Evolutionary conservation across 139 green algal genomes (phyloP).

Genomic region (Prasinococcaceae sp.): DNA sequence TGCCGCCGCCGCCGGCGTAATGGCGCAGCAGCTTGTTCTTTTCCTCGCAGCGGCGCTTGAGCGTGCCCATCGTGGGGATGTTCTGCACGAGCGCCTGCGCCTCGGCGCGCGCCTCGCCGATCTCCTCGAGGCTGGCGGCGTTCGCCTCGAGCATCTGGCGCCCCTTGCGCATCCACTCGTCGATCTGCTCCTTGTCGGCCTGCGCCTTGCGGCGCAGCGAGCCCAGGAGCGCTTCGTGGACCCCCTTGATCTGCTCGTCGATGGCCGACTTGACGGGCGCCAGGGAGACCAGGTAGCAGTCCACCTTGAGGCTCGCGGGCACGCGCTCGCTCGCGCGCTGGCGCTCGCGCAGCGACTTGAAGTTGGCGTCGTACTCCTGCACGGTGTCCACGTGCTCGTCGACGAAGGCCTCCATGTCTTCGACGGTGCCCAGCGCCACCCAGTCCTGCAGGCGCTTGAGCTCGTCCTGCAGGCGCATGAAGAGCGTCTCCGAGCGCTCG

Average conservation of each 20-base stretch:
- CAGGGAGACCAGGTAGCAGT: slow-evolving; percentile 36
- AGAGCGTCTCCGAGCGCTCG: slow-evolving; percentile 40
- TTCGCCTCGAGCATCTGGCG: slow-evolving; percentile 29
- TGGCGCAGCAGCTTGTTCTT: slow-evolving; percentile 54
- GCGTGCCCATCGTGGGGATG: slow-evolving; percentile 7
- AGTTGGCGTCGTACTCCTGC: slow-evolving; percentile 53
- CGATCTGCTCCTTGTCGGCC: slow-evolving; percentile 42
- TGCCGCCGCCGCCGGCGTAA: slow-evolving; percentile 20
- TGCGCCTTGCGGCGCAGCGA: slow-evolving; percentile 42
- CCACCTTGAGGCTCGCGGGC: slow-evolving; percentile 41
- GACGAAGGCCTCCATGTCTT: slow-evolving; percentile 56
- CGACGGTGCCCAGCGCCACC: slow-evolving; percentile 43
- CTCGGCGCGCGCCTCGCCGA: slow-evolving; percentile 38
- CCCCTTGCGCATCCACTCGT: slow-evolving; percentile 46
- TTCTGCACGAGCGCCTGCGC: slow-evolving; percentile 35
- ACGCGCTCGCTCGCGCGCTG: slow-evolving; percentile 40
- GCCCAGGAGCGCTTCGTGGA: slow-evolving; percentile 44
- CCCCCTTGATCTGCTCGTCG: slow-evolving; percentile 48
- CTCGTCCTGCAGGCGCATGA: slow-evolving; percentile 38
- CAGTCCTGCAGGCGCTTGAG: slow-evolving; percentile 51
- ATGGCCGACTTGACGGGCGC: slow-evolving; percentile 40
- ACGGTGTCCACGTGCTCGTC: slow-evolving; percentile 43
- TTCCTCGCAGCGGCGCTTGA: slow-evolving; percentile 39
- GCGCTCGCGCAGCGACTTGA: slow-evolving; percentile 48
- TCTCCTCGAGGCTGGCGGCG: slow-evolving; percentile 49